phyloP scores from a whole-genome alignment of 805 yeast genomes.

The Zygoascus tannicola region DNA sequence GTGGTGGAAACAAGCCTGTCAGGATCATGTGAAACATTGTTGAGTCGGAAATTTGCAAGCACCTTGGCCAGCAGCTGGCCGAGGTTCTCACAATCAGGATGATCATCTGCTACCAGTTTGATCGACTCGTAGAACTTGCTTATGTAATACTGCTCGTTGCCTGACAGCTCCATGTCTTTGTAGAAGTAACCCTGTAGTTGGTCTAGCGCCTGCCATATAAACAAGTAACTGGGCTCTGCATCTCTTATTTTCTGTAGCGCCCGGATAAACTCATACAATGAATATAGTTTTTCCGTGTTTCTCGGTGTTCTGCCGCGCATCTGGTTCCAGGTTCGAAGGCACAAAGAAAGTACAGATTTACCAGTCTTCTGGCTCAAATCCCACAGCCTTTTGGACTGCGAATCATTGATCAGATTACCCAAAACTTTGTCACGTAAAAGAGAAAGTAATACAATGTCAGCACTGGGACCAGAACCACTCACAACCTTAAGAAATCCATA shows the following conservation, averaged over 20 bases:
- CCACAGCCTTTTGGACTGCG: neutral
- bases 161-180: neutral
- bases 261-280: neutral
- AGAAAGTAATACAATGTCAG: slow-evolving; percentile 8
- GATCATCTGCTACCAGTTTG: neutral
- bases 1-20: slow-evolving; percentile 50
- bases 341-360: neutral
- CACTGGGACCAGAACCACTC: slow-evolving; percentile 1
- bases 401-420: neutral
- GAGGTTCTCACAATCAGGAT: neutral
- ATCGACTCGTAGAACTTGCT: neutral
- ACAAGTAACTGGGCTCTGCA: neutral
- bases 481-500: slow-evolving; percentile 12
- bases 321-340: neutral
- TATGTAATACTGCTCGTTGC: neutral
- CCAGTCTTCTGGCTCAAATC: neutral
- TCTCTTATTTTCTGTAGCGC: neutral
- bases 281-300: neutral
- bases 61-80: slow-evolving; percentile 3
- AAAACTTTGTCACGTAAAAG: slow-evolving; percentile 6
- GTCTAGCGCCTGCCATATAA: neutral
- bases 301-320: neutral
- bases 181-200: neutral
- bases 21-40: slow-evolving; percentile 8
- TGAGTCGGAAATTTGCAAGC: slow-evolving; percentile 11